Percentiles rank a stretch among this genome's conserved stretches.
These are phyloP conservation scores for Camellia sinensis DNA, from an alignment of 148 eudicot genomes.

Conservation along the genomic window DNA sequence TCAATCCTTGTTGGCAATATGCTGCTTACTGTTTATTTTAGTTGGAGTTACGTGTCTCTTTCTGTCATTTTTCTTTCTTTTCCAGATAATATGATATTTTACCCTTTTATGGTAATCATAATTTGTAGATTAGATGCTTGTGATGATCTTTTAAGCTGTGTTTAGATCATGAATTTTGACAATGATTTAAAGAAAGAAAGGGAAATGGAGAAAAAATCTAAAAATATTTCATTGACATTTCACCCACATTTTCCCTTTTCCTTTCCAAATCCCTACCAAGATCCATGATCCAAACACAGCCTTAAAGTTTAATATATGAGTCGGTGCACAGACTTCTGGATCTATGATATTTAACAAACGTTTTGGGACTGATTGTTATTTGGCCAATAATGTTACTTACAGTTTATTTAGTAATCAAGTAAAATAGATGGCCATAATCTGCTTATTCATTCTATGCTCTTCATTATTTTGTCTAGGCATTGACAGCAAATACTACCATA, in stretches of 20 bases:
- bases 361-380: not conserved
- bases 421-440: not conserved
- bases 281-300: no score
- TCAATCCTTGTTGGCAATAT: not conserved
- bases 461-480: slow-evolving; percentile 28
- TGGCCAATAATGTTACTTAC: not conserved
- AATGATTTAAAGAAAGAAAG: no score
- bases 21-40: no score
- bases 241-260: no score
- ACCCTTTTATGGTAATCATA: not conserved
- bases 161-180: no score
- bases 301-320: no score
- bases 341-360: no score
- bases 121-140: not conserved
- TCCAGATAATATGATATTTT: not conserved
- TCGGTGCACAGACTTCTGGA: not conserved
- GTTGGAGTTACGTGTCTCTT: not conserved
- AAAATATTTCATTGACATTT: no score
- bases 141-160: not conserved
- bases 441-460: not conserved
- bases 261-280: no score
- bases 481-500: slow-evolving; percentile 51
- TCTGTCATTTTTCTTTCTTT: no score
- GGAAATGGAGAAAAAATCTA: no score
- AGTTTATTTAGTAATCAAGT: not conserved